Evolutionary conservation across 495 filamentous ascomycete species (phyloP), one percentile per base, ranked within the genome.

Genomic region (Cercophora sp.): DNA sequence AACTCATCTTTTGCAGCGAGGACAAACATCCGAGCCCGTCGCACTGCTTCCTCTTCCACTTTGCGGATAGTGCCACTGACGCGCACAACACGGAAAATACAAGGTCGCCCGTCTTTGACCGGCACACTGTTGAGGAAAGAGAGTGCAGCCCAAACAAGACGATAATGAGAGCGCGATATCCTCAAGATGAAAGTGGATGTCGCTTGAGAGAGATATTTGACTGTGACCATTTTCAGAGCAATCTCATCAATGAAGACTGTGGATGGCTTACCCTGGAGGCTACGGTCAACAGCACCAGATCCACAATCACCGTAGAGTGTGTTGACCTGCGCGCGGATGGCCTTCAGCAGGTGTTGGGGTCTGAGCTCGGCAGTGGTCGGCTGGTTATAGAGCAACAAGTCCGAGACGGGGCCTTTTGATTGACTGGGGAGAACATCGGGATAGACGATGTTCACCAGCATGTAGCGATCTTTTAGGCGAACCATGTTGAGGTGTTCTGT

Each of bases 51-150:
- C 66, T 93, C 85, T 75, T 96, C 89, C 2, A 85, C 85, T 71
- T 95, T 96, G 54, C 82, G 82, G 59, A 98, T 94, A 8, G 94
- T 98, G 18, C 93, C 93, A 52, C 86, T 89, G n/a, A 96, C 89
- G 49, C 87, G 78, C 13, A 96, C 79, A n/a, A 97, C 91, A 42
- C 86, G 83, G 44, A 91, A 85, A 5, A 94, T 83, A 57, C 89
- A 91, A 0, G 80, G 75, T 48, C 68, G 70, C 36, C 77, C 70
- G 59, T 77, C 69, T 57, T 72, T 68, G 52, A 75, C 32, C 52
- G 88, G 87, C 2, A 96, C 69, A 13, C 71, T 70, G n/a, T 79
- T 84, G 77, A 92, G 86, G 55, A 89, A 89, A 2, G 91, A 85
- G 44, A 98, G 71, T 5, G 89, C 88, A 0, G 90, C 83, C 93